phyloP scores from a whole-genome alignment of 1,139 yeast genomes.

The Suhomyces terraborum region DNA sequence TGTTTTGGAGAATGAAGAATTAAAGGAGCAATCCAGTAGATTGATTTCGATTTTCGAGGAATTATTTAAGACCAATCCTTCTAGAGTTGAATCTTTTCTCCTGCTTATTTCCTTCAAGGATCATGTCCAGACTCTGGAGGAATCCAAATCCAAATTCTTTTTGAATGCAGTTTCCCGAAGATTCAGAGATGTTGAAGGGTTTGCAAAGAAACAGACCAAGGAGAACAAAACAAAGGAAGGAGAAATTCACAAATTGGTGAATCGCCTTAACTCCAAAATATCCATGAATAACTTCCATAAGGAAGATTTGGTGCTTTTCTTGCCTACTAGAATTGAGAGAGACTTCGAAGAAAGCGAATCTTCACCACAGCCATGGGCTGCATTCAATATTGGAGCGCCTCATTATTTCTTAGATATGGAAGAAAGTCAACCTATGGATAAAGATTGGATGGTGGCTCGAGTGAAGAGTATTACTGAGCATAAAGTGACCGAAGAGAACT shows the following conservation, averaged over 20 bases:
- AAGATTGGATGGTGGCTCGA: constrained; percentile 77
- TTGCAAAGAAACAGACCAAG: constrained; percentile 82
- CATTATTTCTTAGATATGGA: constrained; percentile 62
- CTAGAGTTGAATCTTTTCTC: constrained; percentile 30
- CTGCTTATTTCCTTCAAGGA: constrained; percentile 38
- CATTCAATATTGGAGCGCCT: constrained; percentile 80
- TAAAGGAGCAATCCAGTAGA: constrained; percentile 21
- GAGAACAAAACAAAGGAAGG: constrained; percentile 62
- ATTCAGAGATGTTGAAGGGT: constrained; percentile 86
- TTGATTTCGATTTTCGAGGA: constrained; percentile 24
- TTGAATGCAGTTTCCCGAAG: constrained; percentile 71
- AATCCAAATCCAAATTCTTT: constrained; percentile 41
- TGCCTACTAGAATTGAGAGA: constrained; percentile 67
- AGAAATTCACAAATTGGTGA: constrained; percentile 38
- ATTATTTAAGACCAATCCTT: constrained; percentile 22
- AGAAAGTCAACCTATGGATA: constrained; percentile 23
- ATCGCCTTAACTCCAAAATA: constrained; percentile 52
- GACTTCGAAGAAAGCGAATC: constrained; percentile 17
- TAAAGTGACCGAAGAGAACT: constrained; percentile 41
- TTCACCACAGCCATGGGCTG: constrained; percentile 73
- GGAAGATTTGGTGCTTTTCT: constrained; percentile 77
- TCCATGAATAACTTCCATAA: constrained; percentile 64
- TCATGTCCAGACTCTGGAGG: constrained; percentile 35
- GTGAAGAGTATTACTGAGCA: constrained; percentile 53
- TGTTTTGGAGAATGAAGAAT: constrained; percentile 14